Base-by-base conservation (phyloP, 768 basidiomycete genomes). In the Tulasnella sp. region DNA sequence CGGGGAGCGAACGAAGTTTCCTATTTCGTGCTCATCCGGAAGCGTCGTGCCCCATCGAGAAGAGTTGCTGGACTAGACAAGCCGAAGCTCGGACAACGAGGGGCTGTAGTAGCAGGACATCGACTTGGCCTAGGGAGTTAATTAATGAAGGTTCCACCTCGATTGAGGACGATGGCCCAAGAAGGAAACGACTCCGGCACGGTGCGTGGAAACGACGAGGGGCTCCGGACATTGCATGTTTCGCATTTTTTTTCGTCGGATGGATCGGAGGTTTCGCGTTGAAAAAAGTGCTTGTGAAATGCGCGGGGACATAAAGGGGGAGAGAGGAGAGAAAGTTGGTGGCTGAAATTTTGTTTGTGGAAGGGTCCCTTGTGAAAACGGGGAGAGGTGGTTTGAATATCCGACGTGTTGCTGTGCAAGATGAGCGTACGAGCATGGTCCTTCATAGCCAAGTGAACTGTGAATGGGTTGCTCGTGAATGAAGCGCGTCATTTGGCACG, bases 401-500 rank as follows among this genome's bases (percentile, higher is more conserved):
- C n/a, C 61, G 26, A 32, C 32, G 32, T 61, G n/a, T 6, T 67
- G 26, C 61, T 26, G 26, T 67, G 61, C 61, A 6, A 7, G 42
- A 44, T 13, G 42, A 5, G 51, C 42, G 42, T 55, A 10, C 10
- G 23, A 55, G 51, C 23, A 44, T 44, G 5, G 42, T 6, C 6
- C 5, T 44, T 5, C 42, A 44, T 5, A 6, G 42, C 13, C 13
- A 44, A 44, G 13, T 44, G 6, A 44, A 6, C 42, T 13, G 26
- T 29, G 1, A 5, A 67, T 5, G 32, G 32, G 61, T 4, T 51
- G 48, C 48, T 51, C 48, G 20, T 51, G 32, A 67, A 32, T 13
- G 61, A 29, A 26, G 61, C 61, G 29, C 61, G 61, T n/a, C 55
- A 57, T 57, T 57, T 57, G n/a, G n/a, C 55, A 57, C 55, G 55